phyloP scores from a whole-genome alignment of 805 yeast genomes.

The Pichia gijzeniarum region DNA sequence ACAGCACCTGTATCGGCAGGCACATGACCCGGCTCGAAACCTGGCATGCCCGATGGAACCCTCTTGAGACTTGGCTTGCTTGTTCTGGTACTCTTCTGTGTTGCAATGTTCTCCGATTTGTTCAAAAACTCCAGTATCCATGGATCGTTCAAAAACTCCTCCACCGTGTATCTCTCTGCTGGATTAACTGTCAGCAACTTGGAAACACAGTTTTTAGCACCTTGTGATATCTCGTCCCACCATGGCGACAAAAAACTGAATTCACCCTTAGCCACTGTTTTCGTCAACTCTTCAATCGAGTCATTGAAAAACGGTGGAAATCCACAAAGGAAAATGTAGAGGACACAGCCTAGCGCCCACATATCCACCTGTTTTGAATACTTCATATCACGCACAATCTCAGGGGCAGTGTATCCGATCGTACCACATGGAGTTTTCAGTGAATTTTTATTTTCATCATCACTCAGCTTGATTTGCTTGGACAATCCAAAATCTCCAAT shows the following conservation, averaged over 20 bases:
- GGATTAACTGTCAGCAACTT: conserved; percentile 70
- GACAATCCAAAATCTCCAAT: conserved; percentile 95
- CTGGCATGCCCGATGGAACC: conserved; percentile 9
- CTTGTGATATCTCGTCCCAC: conserved; percentile 78
- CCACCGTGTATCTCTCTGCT: conserved; percentile 57
- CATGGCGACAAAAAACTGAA: conserved; percentile 73
- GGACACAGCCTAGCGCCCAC: conserved; percentile 98
- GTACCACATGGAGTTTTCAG: conserved; percentile 96
- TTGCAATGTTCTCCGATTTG: conserved; percentile 26
- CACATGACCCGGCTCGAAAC: background rate
- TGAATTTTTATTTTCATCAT: conserved; percentile 36
- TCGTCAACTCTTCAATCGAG: conserved; percentile 63
- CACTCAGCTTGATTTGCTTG: conserved; percentile 80
- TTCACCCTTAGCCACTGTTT: conserved; percentile 74
- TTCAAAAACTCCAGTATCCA: conserved; percentile 47
- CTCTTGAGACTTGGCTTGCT: background rate
- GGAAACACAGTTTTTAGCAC: conserved; percentile 65
- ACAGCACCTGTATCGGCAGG: background rate
- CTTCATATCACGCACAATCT: conserved; percentile 87
- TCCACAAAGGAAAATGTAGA: conserved; percentile 90
- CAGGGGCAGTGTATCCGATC: conserved; percentile 98
- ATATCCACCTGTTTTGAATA: conserved; percentile 94
- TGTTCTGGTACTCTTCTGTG: conserved; percentile 7
- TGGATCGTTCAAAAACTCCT: conserved; percentile 67
- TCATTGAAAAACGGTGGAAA: conserved; percentile 97